Evolutionary conservation across 1,139 yeast species (phyloP).

Genomic region (Candida sp.): DNA sequence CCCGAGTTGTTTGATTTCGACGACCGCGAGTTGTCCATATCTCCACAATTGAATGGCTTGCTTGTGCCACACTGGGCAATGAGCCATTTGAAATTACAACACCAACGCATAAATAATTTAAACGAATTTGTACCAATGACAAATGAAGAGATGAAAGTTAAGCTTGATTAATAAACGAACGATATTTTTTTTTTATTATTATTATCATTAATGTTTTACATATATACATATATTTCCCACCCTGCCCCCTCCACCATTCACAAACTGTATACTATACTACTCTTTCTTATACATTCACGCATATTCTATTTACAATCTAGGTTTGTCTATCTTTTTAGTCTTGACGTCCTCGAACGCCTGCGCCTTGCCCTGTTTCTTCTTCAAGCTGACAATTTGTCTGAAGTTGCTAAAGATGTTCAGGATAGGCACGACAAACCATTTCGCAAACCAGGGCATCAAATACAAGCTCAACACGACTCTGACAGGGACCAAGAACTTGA

Average conservation of each 20-base stretch:
- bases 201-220: neutral
- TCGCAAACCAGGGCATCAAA: slow-evolving; percentile 72
- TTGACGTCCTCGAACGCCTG: slow-evolving; percentile 9
- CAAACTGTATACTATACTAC: neutral
- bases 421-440: slow-evolving; percentile 59
- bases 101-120: slow-evolving; percentile 24
- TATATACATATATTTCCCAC: neutral
- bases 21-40: slow-evolving; percentile 49
- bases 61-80: slow-evolving; percentile 48
- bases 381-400: slow-evolving; percentile 15
- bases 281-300: neutral
- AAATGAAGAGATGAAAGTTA: slow-evolving; percentile 36
- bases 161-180: slow-evolving; percentile 28
- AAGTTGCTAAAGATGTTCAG: slow-evolving; percentile 32
- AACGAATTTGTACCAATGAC: slow-evolving; percentile 40
- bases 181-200: slow-evolving; percentile 3
- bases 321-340: slow-evolving; percentile 30
- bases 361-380: slow-evolving; percentile 8
- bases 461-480: slow-evolving; percentile 60
- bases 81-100: slow-evolving; percentile 29
- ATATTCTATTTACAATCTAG: slow-evolving; percentile 26
- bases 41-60: slow-evolving; percentile 34
- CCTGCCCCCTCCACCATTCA: neutral
- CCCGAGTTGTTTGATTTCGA: slow-evolving; percentile 56
- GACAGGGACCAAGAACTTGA: slow-evolving; percentile 66